phyloP scores from a whole-genome alignment of 129 eudicot species.

The Flaveria sonorensis region DNA sequence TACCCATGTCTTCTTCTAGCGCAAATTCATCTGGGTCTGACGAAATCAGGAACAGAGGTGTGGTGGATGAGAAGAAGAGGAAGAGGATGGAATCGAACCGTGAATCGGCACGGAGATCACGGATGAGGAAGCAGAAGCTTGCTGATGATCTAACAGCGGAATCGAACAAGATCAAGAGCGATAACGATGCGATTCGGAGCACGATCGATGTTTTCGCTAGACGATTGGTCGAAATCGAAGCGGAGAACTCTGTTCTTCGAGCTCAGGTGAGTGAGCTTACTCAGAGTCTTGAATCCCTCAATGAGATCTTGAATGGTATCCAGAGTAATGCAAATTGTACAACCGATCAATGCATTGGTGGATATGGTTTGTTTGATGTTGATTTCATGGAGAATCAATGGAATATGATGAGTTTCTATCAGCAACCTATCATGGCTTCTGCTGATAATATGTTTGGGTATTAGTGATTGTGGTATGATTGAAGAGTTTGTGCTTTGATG shows the following conservation, averaged over 20 bases:
- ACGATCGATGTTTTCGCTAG: constrained; percentile 45
- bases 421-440: constrained; percentile 72
- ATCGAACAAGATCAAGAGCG: constrained; percentile 46
- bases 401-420: constrained; percentile 61
- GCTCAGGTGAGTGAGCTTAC: constrained; percentile 75
- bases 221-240: constrained; percentile 51
- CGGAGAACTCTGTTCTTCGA: constrained; percentile 75
- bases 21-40: constrained; percentile 50
- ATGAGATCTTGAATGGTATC: constrained; percentile 55
- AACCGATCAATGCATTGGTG: constrained; percentile 19
- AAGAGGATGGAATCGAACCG: constrained; percentile 90
- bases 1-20: constrained; percentile 64
- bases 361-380: constrained; percentile 37
- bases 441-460: constrained; percentile 64
- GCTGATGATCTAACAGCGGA: constrained; percentile 62
- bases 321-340: constrained; percentile 34
- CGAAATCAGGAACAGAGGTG: not conserved
- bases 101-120: constrained; percentile 84
- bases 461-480: constrained; percentile 23
- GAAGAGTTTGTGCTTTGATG: constrained; percentile 13
- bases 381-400: constrained; percentile 45
- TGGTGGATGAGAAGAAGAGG: constrained; percentile 69
- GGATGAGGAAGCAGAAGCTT: constrained; percentile 79
- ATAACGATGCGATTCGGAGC: constrained; percentile 52
- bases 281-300: constrained; percentile 69